Base-by-base conservation (phyloP, 345 rosid genomes). In the Murraya koenigii region DNA sequence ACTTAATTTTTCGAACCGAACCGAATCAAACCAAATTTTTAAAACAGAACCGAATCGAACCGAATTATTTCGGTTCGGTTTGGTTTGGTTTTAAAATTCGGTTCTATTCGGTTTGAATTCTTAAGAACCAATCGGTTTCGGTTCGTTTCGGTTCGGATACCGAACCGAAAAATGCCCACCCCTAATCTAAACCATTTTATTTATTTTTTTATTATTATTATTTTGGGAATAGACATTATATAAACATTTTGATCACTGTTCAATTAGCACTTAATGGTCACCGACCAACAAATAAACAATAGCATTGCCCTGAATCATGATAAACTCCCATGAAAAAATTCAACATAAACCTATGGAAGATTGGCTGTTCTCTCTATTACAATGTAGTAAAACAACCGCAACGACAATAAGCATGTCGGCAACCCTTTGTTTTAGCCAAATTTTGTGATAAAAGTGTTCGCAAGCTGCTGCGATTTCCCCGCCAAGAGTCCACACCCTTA, bases 271-370 rank as follows among this genome's bases (percentile, higher is more conserved):
- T 20, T 17, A 35, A 28, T 28, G 55, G 30, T n/a, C 19, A 26
- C 19, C 3, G 39, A 69, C 58, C 36, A 47, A n/a, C n/a, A n/a
- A n/a, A n/a, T n/a, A n/a, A 47, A 28, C 15, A 13, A 44, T 44
- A 13, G 49, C 17, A 44, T 26, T 44, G 23, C 23, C 2, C 25
- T 44, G 66, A 63, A 70, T 8, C 7, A 19, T 49, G 64, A 47
- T 28, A 58, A 14, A 6, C n/a, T 4, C 14, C 20, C 17, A 33
- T n/a, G 13, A 20, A 5, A 47, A 14, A 36, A 14, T 75, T 14
- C 14, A 69, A 75, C 72, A 75, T 39, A 58, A 73, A 64, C 58
- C 75, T 79, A 35, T 38, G 8, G 71, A 78, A 81, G 77, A 75
- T 83, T 61, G 55, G 75, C 60, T 38, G 66, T 39, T 35, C 35